Evolutionary conservation across 1,284 basidiomycete species (phyloP).

Genomic region (Rhodofomes roseus): DNA sequence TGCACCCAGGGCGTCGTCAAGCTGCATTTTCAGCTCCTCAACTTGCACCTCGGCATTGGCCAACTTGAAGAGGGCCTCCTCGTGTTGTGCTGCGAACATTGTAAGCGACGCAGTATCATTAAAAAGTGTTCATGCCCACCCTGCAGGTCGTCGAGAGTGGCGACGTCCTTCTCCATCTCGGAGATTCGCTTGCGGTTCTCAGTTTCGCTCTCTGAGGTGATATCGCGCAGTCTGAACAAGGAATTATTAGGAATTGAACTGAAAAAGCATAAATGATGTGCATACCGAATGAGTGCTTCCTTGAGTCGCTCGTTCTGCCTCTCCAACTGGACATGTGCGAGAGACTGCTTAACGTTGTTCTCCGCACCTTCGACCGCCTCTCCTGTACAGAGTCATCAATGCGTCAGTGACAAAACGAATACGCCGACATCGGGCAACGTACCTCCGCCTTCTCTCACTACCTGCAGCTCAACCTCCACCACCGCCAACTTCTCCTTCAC

Average conservation of each 20-base stretch:
- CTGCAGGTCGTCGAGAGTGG: slow-evolving; percentile 66
- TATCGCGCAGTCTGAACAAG: slow-evolving; percentile 70
- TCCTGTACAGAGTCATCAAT: slow-evolving; percentile 14
- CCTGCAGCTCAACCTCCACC: slow-evolving; percentile 80
- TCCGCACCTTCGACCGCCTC: slow-evolving; percentile 36
- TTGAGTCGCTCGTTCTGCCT: slow-evolving; percentile 96
- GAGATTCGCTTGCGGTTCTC: slow-evolving; percentile 80
- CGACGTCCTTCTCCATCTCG: slow-evolving; percentile 89
- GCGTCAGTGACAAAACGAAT: background rate
- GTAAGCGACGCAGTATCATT: background rate
- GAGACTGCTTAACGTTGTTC: slow-evolving; percentile 52
- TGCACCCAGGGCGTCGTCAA: slow-evolving; percentile 93
- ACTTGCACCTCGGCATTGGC: slow-evolving; percentile 86
- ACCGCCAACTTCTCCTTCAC: slow-evolving; percentile 78
- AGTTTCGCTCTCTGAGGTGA: slow-evolving; percentile 83
- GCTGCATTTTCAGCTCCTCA: slow-evolving; percentile 90
- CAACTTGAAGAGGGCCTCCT: slow-evolving; percentile 75
- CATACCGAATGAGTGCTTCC: slow-evolving; percentile 84
- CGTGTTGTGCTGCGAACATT: slow-evolving; percentile 62
- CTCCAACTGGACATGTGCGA: slow-evolving; percentile 90
- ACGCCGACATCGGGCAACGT: slow-evolving; percentile 13
- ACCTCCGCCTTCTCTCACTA: slow-evolving; percentile 59
- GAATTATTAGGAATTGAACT: background rate
- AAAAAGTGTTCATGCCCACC: slow-evolving; percentile 33
- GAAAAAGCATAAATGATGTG: background rate